Conservation (phyloP, 495 filamentous ascomycete genomes). For the Cercophora scortea region DNA sequence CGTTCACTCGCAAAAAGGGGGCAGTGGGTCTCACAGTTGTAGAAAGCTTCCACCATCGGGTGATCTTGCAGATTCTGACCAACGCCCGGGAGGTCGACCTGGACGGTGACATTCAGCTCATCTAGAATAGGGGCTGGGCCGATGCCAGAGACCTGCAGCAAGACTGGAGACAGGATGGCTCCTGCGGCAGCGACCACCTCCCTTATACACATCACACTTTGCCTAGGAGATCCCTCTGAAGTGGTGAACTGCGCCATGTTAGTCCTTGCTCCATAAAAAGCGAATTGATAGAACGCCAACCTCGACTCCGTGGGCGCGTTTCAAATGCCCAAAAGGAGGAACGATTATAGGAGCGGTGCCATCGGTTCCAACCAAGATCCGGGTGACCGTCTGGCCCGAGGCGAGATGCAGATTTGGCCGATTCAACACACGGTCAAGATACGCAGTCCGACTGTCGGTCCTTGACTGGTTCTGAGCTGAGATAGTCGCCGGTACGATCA, state of each 20-base stretch:
- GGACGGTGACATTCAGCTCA: slow-evolving; percentile 39
- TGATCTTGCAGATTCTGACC: slow-evolving; percentile 60
- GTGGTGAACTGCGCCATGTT: slow-evolving; percentile 7
- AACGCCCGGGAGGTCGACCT: slow-evolving; percentile 50
- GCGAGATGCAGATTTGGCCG: slow-evolving; percentile 41
- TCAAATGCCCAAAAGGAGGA: slow-evolving; percentile 28
- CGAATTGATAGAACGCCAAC: slow-evolving; percentile 4
- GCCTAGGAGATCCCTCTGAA: slow-evolving; percentile 1
- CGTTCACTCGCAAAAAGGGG: not conserved
- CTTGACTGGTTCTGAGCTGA: slow-evolving; percentile 39
- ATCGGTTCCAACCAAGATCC: slow-evolving; percentile 19
- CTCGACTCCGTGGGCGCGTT: slow-evolving; percentile 15
- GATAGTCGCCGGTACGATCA: slow-evolving; percentile 39
- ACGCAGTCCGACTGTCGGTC: slow-evolving; percentile 42
- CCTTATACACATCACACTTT: slow-evolving; percentile 11
- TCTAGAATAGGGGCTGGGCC: slow-evolving; percentile 43
- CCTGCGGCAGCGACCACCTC: slow-evolving; percentile 61
- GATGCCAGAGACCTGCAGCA: slow-evolving; percentile 58
- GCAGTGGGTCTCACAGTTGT: slow-evolving; percentile 22
- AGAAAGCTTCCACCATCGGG: slow-evolving; percentile 44
- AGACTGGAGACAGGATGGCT: slow-evolving; percentile 49
- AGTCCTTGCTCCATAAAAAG: slow-evolving; percentile 4
- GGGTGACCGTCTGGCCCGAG: slow-evolving; percentile 36
- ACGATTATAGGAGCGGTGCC: slow-evolving; percentile 9
- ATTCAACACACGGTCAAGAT: slow-evolving; percentile 30